Conservation (phyloP, 495 filamentous ascomycete genomes). For the Aspergillus sclerotioniger region DNA sequence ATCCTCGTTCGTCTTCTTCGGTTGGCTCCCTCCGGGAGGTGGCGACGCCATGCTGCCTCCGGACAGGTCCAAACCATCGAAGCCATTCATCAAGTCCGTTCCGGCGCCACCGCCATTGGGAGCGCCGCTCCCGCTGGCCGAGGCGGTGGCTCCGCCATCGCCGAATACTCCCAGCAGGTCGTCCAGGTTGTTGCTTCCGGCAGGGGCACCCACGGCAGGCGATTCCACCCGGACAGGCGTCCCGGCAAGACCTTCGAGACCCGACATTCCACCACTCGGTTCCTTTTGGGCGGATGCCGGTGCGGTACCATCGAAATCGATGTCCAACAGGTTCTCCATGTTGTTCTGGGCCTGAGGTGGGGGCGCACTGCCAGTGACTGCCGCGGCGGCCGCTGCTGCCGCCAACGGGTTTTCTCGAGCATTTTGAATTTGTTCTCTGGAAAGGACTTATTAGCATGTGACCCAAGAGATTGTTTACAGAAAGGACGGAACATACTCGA, state of each 20-base stretch:
- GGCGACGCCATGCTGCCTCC: conserved; percentile 35
- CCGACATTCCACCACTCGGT: conserved; percentile 58
- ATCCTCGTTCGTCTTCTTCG: conserved; percentile 79
- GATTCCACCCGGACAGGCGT: conserved; percentile 80
- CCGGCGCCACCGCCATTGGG: conserved; percentile 31
- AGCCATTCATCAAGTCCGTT: conserved; percentile 76
- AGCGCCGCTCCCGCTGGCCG: conserved; percentile 25
- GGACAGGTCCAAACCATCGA: conserved; percentile 74
- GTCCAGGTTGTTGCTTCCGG: conserved; percentile 67
- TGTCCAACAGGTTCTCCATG: conserved; percentile 92
- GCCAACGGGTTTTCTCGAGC: conserved; percentile 92
- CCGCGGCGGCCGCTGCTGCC: conserved; percentile 72
- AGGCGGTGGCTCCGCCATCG: conserved; percentile 34
- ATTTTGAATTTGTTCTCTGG: conserved; percentile 80
- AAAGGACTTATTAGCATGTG: conserved; percentile 14
- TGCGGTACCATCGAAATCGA: conserved; percentile 94
- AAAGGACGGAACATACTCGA: conserved; percentile 57
- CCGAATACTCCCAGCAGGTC: conserved; percentile 87
- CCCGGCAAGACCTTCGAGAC: conserved; percentile 70
- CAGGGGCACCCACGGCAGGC: conserved; percentile 48
- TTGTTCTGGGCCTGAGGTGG: conserved; percentile 64
- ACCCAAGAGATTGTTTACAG: not conserved
- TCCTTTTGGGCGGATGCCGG: conserved; percentile 82
- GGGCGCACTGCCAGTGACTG: conserved; percentile 53
- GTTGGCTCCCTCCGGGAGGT: conserved; percentile 24